phyloP scores from a whole-genome alignment of 805 yeast genomes.

The Candida xiaguanensis region DNA sequence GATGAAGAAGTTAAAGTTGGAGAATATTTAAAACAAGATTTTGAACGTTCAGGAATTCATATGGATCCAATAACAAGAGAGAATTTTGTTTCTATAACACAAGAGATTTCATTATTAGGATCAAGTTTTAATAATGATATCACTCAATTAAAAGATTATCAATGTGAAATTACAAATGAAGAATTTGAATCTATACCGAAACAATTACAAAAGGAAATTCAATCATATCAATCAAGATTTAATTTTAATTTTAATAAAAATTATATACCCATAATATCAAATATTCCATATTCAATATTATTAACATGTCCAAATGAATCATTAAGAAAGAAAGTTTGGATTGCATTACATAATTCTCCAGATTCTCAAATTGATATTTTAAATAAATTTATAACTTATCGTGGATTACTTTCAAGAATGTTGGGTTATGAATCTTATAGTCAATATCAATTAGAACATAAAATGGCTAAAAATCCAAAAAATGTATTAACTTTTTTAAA shows the following conservation, averaged over 20 bases:
- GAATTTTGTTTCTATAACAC: slow-evolving; percentile 74
- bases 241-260: slow-evolving; percentile 8
- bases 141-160: slow-evolving; percentile 26
- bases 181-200: slow-evolving; percentile 28
- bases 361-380: slow-evolving; percentile 58
- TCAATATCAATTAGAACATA: slow-evolving; percentile 79
- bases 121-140: slow-evolving; percentile 66
- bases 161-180: slow-evolving; percentile 31
- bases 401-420: slow-evolving; percentile 69
- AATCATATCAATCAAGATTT: slow-evolving; percentile 22
- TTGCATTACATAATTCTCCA: slow-evolving; percentile 63
- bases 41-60: slow-evolving; percentile 84
- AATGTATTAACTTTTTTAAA: slow-evolving; percentile 69
- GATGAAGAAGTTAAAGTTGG: slow-evolving; percentile 84
- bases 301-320: slow-evolving; percentile 52
- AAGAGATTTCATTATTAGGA: slow-evolving; percentile 75
- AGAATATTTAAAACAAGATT: slow-evolving; percentile 72
- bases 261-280: slow-evolving; percentile 46
- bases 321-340: slow-evolving; percentile 70
- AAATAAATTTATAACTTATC: slow-evolving; percentile 54
- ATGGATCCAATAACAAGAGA: slow-evolving; percentile 64
- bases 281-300: slow-evolving; percentile 61
- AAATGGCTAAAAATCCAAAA: slow-evolving; percentile 81
- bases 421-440: slow-evolving; percentile 70
- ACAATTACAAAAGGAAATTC: slow-evolving; percentile 22